These are phyloP conservation scores for Stenogyne calaminthoides DNA, from an alignment of 305 asterid species.

Conservation along the genomic window DNA sequence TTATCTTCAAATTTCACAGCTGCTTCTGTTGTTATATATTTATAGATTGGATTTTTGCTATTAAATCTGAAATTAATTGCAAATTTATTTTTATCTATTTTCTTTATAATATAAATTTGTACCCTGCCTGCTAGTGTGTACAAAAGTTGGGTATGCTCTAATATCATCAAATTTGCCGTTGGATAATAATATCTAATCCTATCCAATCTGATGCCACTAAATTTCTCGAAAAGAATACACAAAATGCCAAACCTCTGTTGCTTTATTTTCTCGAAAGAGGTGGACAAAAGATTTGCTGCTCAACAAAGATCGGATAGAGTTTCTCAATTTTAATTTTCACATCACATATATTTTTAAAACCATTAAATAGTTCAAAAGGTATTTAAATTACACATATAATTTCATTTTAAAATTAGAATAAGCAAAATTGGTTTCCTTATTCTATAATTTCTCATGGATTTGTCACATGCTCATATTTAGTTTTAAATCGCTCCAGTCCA, in stretches of 20 bases:
- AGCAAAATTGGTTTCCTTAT: not conserved
- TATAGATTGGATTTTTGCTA: too few relatives aligned
- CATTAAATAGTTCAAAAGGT: not conserved
- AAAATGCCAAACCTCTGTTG: not conserved
- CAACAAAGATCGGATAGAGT: not conserved
- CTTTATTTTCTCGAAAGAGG: not conserved
- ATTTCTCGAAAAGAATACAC: conserved; percentile 3
- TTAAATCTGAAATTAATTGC: too few relatives aligned
- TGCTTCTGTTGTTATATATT: too few relatives aligned
- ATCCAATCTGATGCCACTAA: not conserved
- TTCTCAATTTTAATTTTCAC: not conserved
- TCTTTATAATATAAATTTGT: too few relatives aligned
- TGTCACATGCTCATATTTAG: too few relatives aligned
- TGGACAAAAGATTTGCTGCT: not conserved
- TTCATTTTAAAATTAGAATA: not conserved
- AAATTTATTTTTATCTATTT: too few relatives aligned
- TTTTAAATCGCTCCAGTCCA: not conserved
- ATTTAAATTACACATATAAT: not conserved
- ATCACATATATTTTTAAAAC: not conserved
- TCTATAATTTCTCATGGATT: not conserved
- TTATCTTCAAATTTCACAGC: too few relatives aligned
- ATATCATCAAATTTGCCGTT: too few relatives aligned
- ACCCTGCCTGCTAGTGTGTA: too few relatives aligned
- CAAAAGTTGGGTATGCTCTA: too few relatives aligned
- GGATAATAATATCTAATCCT: not conserved